Conservation (phyloP, 495 filamentous ascomycete genomes). For the Daldinia loculata region DNA sequence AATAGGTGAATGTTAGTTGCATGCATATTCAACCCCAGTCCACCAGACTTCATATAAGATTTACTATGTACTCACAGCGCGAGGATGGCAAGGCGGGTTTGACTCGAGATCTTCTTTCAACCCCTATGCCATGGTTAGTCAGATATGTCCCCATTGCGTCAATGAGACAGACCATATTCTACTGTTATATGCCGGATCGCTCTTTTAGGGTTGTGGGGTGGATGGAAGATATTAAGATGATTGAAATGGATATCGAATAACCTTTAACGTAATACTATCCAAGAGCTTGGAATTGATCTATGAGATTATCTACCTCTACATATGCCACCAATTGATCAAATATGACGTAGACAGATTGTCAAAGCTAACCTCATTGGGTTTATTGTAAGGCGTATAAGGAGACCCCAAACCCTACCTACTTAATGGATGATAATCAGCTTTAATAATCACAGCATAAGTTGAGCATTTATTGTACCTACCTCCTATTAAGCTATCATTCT, state of each 20-base stretch:
- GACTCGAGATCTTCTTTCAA: conserved; percentile 73
- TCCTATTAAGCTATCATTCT: background rate
- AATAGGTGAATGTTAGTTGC: conserved; percentile 4
- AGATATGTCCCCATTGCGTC: background rate
- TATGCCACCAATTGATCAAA: background rate
- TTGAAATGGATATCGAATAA: background rate
- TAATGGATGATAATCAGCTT: background rate
- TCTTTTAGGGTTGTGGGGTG: background rate
- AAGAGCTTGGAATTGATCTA: background rate
- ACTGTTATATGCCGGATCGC: background rate
- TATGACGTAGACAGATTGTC: conserved; percentile 29
- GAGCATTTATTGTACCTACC: background rate
- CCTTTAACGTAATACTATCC: background rate
- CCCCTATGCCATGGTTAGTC: conserved; percentile 40
- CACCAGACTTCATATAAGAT: background rate
- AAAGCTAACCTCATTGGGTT: conserved; percentile 29
- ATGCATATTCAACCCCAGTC: background rate
- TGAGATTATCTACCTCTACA: background rate
- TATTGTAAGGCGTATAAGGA: background rate
- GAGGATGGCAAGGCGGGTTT: conserved; percentile 87
- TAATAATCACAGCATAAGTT: background rate
- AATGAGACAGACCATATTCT: conserved; percentile 29
- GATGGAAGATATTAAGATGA: background rate
- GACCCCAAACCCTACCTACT: too few relatives aligned
- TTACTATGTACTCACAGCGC: conserved; percentile 72